Conservation (phyloP, 306 rosid species). For the Adenanthera pavonina region DNA sequence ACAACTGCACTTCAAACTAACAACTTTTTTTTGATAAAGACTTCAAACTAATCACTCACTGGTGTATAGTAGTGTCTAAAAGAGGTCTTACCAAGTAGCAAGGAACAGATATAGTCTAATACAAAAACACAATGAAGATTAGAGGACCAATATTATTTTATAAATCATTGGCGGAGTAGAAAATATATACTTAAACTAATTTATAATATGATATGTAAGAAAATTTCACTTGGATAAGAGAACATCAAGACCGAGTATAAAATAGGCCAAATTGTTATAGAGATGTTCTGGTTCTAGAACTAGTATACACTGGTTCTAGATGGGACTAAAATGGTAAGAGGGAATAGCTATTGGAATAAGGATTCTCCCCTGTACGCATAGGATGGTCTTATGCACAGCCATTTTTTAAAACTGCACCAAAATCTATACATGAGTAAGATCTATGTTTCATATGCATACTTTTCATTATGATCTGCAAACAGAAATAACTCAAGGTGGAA, state of each 20-base stretch:
- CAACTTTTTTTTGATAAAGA: not conserved
- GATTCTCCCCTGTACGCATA: not conserved
- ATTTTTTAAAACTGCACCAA: not conserved
- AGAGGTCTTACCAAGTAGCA: not conserved
- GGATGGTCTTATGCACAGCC: not conserved
- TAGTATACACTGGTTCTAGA: not conserved
- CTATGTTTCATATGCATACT: not conserved
- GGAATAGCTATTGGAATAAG: not conserved
- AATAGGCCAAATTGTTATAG: constrained; percentile 18
- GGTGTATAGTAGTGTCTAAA: not conserved
- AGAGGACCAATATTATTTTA: not conserved
- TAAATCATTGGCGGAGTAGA: not conserved
- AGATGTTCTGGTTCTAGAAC: not conserved
- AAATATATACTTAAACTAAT: constrained; percentile 4
- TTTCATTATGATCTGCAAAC: not conserved
- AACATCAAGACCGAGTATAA: constrained; percentile 7
- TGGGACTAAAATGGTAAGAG: not conserved
- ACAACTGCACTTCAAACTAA: not conserved
- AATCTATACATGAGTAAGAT: not conserved
- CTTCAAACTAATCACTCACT: not conserved
- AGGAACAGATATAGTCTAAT: not conserved
- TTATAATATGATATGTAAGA: not conserved
- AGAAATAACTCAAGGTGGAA: not conserved
- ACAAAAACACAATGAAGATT: not conserved
- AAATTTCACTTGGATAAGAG: constrained; percentile 1